Conservation (phyloP, 2,329 filamentous ascomycete genomes). For the Cercospora nicotianae region DNA sequence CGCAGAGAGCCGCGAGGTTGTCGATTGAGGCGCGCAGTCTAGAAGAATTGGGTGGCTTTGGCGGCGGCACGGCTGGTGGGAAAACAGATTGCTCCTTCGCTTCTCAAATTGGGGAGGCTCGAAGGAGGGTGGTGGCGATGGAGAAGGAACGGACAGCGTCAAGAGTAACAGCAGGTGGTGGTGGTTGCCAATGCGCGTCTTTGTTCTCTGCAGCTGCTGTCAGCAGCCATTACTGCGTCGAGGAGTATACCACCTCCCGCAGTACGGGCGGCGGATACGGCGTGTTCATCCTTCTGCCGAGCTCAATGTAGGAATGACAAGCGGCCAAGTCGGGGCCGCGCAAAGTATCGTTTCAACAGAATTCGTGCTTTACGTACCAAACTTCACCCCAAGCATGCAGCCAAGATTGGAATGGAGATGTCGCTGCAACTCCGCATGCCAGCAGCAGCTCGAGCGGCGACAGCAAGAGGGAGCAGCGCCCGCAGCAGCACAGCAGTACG, state of each 20-base stretch:
- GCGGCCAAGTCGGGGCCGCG: conserved; percentile 4
- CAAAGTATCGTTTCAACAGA: conserved; percentile 1
- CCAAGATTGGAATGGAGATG: not conserved
- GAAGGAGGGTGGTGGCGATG: not conserved
- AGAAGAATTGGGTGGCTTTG: conserved; percentile 10
- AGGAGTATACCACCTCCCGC: not conserved
- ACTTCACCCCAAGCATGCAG: not conserved
- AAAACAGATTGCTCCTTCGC: conserved; percentile 3
- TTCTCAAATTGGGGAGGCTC: not conserved
- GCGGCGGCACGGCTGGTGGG: not conserved
- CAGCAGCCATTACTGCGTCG: not conserved
- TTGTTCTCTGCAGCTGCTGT: conserved; percentile 3
- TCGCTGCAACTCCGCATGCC: conserved; percentile 4
- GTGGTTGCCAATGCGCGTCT: not conserved
- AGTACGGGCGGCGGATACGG: not conserved
- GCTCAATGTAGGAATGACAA: conserved; percentile 11
- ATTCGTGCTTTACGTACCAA: not conserved
- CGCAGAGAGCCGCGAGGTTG: not conserved
- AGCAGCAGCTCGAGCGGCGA: conserved; percentile 6
- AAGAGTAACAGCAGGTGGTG: not conserved
- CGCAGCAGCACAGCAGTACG: not conserved
- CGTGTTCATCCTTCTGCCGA: not conserved
- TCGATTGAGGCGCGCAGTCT: not conserved
- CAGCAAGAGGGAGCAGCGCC: not conserved
- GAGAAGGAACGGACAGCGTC: not conserved